A percentile compares a stretch with the other conserved stretches of the same genome.
Evolutionary conservation across 2,329 filamentous ascomycete species (phyloP).

Genomic region (Pezicula neosporulosa): DNA sequence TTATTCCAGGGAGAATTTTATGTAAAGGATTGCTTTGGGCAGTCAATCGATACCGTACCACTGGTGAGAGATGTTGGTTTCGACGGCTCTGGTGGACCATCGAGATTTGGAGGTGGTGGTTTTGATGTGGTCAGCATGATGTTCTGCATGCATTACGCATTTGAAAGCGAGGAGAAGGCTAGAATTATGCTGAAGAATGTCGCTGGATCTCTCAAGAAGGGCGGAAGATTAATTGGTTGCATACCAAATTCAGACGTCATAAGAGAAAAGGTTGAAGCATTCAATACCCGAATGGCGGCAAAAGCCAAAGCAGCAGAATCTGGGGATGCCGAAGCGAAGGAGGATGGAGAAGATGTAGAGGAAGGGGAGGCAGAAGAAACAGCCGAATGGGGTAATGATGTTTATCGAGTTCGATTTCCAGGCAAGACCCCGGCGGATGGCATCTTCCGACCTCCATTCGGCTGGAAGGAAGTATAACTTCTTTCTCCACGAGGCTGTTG

Average conservation of each 20-base stretch:
- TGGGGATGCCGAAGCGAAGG: slow-evolving; percentile 26
- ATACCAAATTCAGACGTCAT: slow-evolving; percentile 97
- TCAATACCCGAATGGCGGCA: slow-evolving; percentile 56
- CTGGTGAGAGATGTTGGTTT: slow-evolving; percentile 87
- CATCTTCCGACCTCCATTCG: slow-evolving; percentile 89
- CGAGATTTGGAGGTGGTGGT: slow-evolving; percentile 68
- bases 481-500: slow-evolving; percentile 92
- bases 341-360: slow-evolving; percentile 42
- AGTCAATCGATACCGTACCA: slow-evolving; percentile 75
- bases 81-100: slow-evolving; percentile 59
- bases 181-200: slow-evolving; percentile 93
- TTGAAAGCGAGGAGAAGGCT: slow-evolving; percentile 87
- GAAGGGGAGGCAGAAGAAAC: slow-evolving; percentile 61
- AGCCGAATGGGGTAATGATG: slow-evolving; percentile 87
- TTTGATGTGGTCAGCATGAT: slow-evolving; percentile 98
- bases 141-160: slow-evolving; percentile 99
- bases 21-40: slow-evolving; percentile 88
- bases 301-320: slow-evolving; percentile 32
- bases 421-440: slow-evolving; percentile 80
- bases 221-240: slow-evolving; percentile 88
- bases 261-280: slow-evolving; percentile 70
- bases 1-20: slow-evolving; percentile 85
- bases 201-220: slow-evolving; percentile 84
- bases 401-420: slow-evolving; percentile 88
- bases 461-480: slow-evolving; percentile 99